Evolutionary conservation across 2,329 filamentous ascomycete genomes (phyloP).

Genomic region (Drechslerella coelobrocha): DNA sequence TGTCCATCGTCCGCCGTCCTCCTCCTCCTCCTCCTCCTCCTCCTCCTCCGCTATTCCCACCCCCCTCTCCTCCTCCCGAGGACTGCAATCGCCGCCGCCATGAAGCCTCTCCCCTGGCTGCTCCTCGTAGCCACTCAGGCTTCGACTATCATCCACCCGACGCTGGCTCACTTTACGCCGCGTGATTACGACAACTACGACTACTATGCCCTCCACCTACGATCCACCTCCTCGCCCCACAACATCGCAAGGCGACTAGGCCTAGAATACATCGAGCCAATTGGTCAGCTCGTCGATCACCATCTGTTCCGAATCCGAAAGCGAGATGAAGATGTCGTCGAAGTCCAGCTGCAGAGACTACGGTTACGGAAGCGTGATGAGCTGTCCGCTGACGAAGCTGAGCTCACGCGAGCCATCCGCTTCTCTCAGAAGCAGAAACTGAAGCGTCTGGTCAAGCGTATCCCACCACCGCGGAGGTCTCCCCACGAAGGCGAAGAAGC

Average conservation of each 20-base stretch:
- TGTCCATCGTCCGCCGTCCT: not conserved
- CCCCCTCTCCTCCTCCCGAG: not conserved
- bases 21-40: not conserved
- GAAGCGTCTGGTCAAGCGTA: constrained; percentile 69
- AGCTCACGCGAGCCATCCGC: constrained; percentile 75
- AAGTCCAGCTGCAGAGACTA: constrained; percentile 63
- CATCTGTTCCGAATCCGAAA: constrained; percentile 82
- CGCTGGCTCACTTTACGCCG: constrained; percentile 57
- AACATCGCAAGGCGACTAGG: constrained; percentile 76
- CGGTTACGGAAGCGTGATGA: constrained; percentile 62
- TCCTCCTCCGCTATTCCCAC: not conserved
- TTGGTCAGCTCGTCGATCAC: constrained; percentile 79
- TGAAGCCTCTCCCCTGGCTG: constrained; percentile 43
- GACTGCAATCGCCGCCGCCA: constrained; percentile 9
- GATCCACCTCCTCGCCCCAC: constrained; percentile 69
- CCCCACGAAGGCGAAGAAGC: constrained; percentile 25
- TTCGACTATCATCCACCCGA: constrained; percentile 41
- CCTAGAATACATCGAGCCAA: constrained; percentile 77
- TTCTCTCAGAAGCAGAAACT: constrained; percentile 80
- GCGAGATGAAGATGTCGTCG: constrained; percentile 67
- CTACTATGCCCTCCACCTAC: constrained; percentile 90
- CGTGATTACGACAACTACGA: constrained; percentile 82
- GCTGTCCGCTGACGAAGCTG: constrained; percentile 60
- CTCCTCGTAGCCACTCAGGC: constrained; percentile 26
- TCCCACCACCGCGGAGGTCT: constrained; percentile 57